Evolutionary conservation across 305 asterid species (phyloP).

Genomic region (Rubia balearica): DNA sequence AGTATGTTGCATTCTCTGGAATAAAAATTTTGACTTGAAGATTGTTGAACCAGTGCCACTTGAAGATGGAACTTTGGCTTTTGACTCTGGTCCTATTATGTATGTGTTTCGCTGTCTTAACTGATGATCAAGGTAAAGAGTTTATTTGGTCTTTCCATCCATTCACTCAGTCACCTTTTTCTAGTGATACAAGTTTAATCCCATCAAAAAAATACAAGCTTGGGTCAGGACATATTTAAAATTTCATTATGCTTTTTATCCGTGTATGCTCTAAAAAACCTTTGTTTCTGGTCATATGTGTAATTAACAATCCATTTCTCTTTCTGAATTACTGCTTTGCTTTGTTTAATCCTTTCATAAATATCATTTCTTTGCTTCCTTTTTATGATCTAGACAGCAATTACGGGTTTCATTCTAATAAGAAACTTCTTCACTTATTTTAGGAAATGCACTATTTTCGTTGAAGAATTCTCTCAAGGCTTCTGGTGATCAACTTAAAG

Average conservation of each 20-base stretch:
- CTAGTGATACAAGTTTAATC: neutral
- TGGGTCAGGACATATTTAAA: neutral
- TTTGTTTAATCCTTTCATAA: neutral
- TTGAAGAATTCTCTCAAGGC: conserved; percentile 65
- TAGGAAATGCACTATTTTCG: conserved; percentile 71
- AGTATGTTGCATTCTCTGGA: conserved; percentile 10
- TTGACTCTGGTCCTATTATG: conserved; percentile 21
- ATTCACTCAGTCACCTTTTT: neutral
- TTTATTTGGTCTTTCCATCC: neutral
- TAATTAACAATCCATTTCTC: neutral
- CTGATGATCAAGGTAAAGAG: conserved; percentile 36
- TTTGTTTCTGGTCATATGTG: neutral
- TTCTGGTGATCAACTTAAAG: conserved; percentile 51
- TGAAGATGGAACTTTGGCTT: conserved; percentile 26
- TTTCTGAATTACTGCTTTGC: neutral
- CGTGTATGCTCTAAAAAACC: neutral
- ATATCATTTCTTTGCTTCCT: neutral
- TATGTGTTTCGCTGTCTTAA: conserved; percentile 24
- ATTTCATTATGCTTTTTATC: neutral
- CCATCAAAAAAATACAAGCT: neutral
- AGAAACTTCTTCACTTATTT: conserved; percentile 16
- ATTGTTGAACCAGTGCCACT: conserved; percentile 5
- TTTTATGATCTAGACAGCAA: neutral
- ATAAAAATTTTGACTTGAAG: conserved; percentile 11
- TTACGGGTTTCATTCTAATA: neutral